Percentiles rank a stretch among this genome's conserved stretches.
phyloP scores from a whole-genome alignment of 148 eudicot species.

The Chenopodium berlandieri region DNA sequence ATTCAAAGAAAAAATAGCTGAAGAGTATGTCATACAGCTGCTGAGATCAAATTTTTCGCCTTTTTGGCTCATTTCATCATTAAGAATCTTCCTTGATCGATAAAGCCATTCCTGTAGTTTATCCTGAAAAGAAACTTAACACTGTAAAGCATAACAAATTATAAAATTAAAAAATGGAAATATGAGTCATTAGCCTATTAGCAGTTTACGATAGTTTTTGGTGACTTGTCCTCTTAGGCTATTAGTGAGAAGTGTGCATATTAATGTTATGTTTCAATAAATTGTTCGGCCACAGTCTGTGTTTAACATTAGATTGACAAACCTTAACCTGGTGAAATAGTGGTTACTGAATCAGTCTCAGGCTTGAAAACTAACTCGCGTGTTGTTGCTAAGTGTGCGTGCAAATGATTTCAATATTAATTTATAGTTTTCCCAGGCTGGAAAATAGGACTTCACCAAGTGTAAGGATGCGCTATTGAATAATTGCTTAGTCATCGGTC shows the following conservation, averaged over 20 bases:
- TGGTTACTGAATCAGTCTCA: background rate
- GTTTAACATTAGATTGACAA: background rate
- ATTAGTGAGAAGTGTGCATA: background rate
- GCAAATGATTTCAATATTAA: no score
- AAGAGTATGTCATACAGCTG: constrained; percentile 44
- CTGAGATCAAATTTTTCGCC: constrained; percentile 51
- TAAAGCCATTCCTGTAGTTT: constrained; percentile 83
- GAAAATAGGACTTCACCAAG: background rate
- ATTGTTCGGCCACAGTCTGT: background rate
- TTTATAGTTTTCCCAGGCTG: background rate
- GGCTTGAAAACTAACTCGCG: background rate
- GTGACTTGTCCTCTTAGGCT: background rate
- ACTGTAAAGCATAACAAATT: background rate
- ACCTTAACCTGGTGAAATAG: background rate
- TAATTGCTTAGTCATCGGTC: background rate
- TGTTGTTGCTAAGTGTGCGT: background rate
- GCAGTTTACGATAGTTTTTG: background rate
- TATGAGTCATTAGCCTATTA: background rate
- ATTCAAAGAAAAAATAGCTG: constrained; percentile 1
- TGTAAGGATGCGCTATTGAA: background rate
- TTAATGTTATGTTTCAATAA: no score
- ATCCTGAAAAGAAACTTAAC: constrained; percentile 50
- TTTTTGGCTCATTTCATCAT: constrained; percentile 47
- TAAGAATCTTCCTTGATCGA: constrained; percentile 50
- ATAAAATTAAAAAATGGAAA: background rate